Evolutionary conservation across 768 basidiomycete species (phyloP), one percentile per base, ranked within the genome.

Genomic region (Megacollybia marginata): DNA sequence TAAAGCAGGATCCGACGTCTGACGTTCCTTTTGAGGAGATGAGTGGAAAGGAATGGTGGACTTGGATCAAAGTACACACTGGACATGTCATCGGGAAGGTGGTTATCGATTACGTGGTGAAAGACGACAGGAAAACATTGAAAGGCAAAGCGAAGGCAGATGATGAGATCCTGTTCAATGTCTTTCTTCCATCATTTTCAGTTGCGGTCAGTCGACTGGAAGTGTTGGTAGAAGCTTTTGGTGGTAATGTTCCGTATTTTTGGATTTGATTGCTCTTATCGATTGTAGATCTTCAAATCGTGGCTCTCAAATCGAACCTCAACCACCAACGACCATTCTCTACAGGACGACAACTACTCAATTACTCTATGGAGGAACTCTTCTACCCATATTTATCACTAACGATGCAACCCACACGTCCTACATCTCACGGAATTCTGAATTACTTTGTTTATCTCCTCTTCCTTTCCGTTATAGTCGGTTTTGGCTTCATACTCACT

Each of bases 131-230:
- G n/a, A 52, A 51, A 46, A 44, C 50, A 52, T 61, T 65, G 33
- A 70, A 65, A 54, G 62, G 66, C 36, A 79, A 73, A 54, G 65
- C 57, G 49, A 73, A 65, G 52, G 55, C 53, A 43, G 63, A 55
- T 23, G 61, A 63, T 20, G 61, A 58, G 46, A 55, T 56, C 3
- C 52, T 58, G 23, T 48, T 82, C 15, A 64, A 77, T 53, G 62
- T 88, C 16, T 65, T 85, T 42, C 61, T 91, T 42, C 88, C 88
- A 8, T 78, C 79, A n/a, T 91, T 91, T 57, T 62, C 78, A 4
- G 65, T 88, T n/a, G 79, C 85, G 7, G 68, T 90, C 40, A 81
- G 82, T 42, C 71, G 73, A 59, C 64, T 89, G 51, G 80, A 85
- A 58, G 83, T 87, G 1, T 69, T 70, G 18, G 61, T 90, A 46